phyloP scores from a whole-genome alignment of 306 rosid species.

The Sindora glabra region DNA sequence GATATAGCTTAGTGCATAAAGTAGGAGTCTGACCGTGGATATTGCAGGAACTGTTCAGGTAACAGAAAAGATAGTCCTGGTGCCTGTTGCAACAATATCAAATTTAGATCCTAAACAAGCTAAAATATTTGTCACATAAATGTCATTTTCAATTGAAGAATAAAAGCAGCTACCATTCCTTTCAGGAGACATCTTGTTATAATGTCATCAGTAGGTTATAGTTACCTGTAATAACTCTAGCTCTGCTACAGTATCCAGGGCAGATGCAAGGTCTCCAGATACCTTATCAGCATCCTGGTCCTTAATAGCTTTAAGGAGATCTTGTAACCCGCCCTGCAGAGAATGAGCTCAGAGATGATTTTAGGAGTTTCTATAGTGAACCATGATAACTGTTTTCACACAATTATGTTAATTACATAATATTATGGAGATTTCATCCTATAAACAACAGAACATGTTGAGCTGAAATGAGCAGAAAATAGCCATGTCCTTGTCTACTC shows the following conservation, averaged over 20 bases:
- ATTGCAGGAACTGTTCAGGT: conserved; percentile 60
- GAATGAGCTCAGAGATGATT: conserved; percentile 16
- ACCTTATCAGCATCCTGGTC: conserved; percentile 82
- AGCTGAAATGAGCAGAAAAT: conserved; percentile 1
- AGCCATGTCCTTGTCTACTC: not conserved
- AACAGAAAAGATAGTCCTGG: conserved; percentile 88
- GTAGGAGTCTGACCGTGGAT: conserved; percentile 55
- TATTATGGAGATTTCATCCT: not conserved
- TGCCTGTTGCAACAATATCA: conserved; percentile 52
- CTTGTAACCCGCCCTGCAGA: conserved; percentile 71
- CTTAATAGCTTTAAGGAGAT: conserved; percentile 59
- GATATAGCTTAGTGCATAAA: not conserved
- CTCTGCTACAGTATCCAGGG: conserved; percentile 80
- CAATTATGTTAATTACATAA: not conserved
- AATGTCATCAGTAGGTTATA: not conserved
- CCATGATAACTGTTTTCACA: conserved; percentile 10
- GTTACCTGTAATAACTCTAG: conserved; percentile 76
- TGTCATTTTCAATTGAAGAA: conserved; percentile 4
- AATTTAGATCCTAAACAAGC: conserved; percentile 17
- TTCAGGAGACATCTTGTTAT: not conserved
- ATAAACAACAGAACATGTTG: not conserved
- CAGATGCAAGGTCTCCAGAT: conserved; percentile 62
- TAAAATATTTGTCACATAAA: not conserved
- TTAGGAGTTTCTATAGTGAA: conserved; percentile 17
- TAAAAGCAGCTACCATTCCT: not conserved